Percentiles rank a stretch among this genome's conserved stretches.
Evolutionary conservation across 2,329 filamentous ascomycete species (phyloP).

Genomic region (Tolypocladium ovalisporum): DNA sequence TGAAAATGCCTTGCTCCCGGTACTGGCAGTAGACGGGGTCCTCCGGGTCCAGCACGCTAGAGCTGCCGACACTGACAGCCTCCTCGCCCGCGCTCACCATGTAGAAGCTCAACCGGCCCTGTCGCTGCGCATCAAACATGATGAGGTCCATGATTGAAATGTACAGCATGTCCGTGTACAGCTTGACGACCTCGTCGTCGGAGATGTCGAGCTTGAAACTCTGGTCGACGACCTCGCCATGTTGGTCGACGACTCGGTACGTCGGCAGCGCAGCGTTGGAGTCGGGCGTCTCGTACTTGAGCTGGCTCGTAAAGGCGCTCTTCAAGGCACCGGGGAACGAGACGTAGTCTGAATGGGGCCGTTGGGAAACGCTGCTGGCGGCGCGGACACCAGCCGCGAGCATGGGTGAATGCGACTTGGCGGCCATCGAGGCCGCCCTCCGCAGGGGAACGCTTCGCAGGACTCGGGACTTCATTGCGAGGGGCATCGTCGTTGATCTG

Average conservation of each 20-base stretch:
- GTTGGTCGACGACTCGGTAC: slow-evolving; percentile 83
- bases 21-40: slow-evolving; percentile 95
- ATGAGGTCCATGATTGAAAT: slow-evolving; percentile 86
- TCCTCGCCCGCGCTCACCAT: slow-evolving; percentile 96
- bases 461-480: slow-evolving; percentile 22
- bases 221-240: slow-evolving; percentile 72
- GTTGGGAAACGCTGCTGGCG: slow-evolving; percentile 42
- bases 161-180: slow-evolving; percentile 56
- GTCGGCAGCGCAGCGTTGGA: slow-evolving; percentile 71
- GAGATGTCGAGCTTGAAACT: slow-evolving; percentile 57
- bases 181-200: slow-evolving; percentile 47
- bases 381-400: slow-evolving; percentile 18
- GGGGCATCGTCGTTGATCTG: neutral
- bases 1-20: slow-evolving; percentile 82
- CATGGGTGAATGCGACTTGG: slow-evolving; percentile 10
- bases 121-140: slow-evolving; percentile 96
- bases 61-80: slow-evolving; percentile 82
- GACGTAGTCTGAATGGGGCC: slow-evolving; percentile 42
- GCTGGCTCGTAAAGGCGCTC: slow-evolving; percentile 75
- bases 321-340: slow-evolving; percentile 94
- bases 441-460: slow-evolving; percentile 17
- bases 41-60: slow-evolving; percentile 68
- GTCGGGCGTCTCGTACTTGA: slow-evolving; percentile 67
- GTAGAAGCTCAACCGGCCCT: slow-evolving; percentile 91
- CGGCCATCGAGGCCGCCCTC: slow-evolving; percentile 11